These are phyloP conservation scores for Trifolium dubium DNA, from an alignment of 306 rosid species.

Conservation along the genomic window DNA sequence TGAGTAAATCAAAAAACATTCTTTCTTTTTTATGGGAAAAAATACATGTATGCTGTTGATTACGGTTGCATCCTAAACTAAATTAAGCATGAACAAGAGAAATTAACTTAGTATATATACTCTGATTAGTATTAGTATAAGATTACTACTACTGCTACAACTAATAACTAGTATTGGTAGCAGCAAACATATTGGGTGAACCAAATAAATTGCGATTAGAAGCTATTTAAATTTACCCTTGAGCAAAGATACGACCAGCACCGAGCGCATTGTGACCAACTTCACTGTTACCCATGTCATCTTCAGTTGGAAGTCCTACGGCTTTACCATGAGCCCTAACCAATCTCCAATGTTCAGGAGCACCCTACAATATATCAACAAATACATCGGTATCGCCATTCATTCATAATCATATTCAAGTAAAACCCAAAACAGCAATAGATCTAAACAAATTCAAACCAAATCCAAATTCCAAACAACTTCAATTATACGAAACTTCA, in stretches of 20 bases:
- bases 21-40: not conserved
- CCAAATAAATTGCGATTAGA: slow-evolving; percentile 15
- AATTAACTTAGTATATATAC: not conserved
- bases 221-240: slow-evolving; percentile 65
- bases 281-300: slow-evolving; percentile 99
- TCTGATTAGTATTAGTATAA: not conserved
- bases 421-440: not conserved
- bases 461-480: not conserved
- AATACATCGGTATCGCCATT: slow-evolving; percentile 18
- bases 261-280: slow-evolving; percentile 99
- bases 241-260: slow-evolving; percentile 95
- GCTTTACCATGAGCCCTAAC: slow-evolving; percentile 93
- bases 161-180: slow-evolving; percentile 2
- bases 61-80: not conserved
- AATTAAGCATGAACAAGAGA: not conserved
- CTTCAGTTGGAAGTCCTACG: slow-evolving; percentile 94
- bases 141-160: not conserved
- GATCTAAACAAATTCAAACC: slow-evolving; percentile 2
- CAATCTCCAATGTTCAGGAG: slow-evolving; percentile 88
- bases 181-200: slow-evolving; percentile 4
- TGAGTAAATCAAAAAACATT: not conserved
- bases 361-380: slow-evolving; percentile 54
- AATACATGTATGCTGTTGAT: not conserved
- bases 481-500: no score
- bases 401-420: not conserved